Percentiles rank a stretch among this genome's conserved stretches.
phyloP scores from a whole-genome alignment of 1,139 yeast species.

The Pichia inconspicua region DNA sequence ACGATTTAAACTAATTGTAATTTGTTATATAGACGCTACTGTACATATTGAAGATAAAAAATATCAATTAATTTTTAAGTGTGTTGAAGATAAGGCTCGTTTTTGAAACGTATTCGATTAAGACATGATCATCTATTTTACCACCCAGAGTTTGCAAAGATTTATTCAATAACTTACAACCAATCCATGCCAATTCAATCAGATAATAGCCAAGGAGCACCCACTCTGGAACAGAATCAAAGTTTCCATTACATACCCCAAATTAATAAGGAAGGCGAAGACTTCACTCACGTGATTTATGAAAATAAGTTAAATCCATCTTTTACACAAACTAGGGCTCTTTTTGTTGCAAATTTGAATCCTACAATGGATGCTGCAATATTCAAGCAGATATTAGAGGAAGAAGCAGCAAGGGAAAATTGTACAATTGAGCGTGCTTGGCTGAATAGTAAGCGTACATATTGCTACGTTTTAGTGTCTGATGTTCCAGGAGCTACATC shows the following conservation, averaged over 20 bases:
- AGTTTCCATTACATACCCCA: conserved; percentile 29
- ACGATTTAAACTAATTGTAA: conserved; percentile 13
- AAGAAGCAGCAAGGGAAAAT: conserved; percentile 25
- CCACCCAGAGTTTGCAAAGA: not conserved
- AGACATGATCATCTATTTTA: too few relatives aligned
- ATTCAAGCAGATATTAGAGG: conserved; percentile 33
- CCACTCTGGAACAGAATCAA: conserved; percentile 12
- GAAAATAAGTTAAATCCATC: not conserved
- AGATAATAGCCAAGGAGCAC: not conserved
- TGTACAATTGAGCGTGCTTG: conserved; percentile 37
- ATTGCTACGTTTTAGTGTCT: conserved; percentile 36
- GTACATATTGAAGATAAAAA: conserved; percentile 3
- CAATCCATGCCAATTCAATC: not conserved
- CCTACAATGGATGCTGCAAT: conserved; percentile 33
- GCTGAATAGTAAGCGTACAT: conserved; percentile 37
- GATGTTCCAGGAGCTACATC: conserved; percentile 35
- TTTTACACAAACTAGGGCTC: conserved; percentile 31
- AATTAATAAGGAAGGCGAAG: not conserved
- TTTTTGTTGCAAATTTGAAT: conserved; percentile 38
- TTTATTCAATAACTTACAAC: too few relatives aligned
- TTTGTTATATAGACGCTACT: conserved; percentile 1
- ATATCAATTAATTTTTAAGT: not conserved
- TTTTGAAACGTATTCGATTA: too few relatives aligned
- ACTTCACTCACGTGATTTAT: not conserved
- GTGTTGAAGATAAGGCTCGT: not conserved